A percentile compares a stretch with the other conserved stretches of the same genome.
Conservation (phyloP, 441 rosid genomes). For the Croton setiger region DNA sequence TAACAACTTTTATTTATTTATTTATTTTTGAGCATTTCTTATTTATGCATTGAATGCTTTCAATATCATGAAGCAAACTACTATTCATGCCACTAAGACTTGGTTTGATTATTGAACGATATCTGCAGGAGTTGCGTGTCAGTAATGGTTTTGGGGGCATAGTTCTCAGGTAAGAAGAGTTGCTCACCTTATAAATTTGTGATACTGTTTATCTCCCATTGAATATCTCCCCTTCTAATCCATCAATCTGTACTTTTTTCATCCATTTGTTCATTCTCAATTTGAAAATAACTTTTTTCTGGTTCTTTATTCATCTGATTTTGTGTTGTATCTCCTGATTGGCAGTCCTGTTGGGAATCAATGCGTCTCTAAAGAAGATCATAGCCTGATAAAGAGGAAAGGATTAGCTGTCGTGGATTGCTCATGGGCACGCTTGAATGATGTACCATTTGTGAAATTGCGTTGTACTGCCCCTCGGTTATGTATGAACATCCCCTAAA, state of each 20-base stretch:
- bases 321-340: conserved; percentile 14
- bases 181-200: conserved; percentile 3
- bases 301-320: conserved; percentile 5
- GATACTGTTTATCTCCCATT: not conserved
- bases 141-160: conserved; percentile 82
- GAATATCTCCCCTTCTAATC: not conserved
- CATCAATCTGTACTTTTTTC: not conserved
- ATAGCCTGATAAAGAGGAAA: conserved; percentile 61
- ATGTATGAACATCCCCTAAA: conserved; percentile 43
- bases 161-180: conserved; percentile 63
- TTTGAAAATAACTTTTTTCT: not conserved
- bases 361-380: conserved; percentile 86
- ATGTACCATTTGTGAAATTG: conserved; percentile 89
- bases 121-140: conserved; percentile 80
- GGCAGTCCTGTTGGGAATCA: conserved; percentile 88
- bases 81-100: conserved; percentile 9
- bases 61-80: not conserved
- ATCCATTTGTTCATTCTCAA: not conserved
- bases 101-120: conserved; percentile 7
- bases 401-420: conserved; percentile 98
- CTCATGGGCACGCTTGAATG: conserved; percentile 92
- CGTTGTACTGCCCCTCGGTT: conserved; percentile 91
- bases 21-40: not conserved
- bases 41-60: not conserved
- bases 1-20: too few relatives aligned